Conservation (phyloP, 371 early-diverging fungal genomes). For the Cokeromyces recurvatus region DNA sequence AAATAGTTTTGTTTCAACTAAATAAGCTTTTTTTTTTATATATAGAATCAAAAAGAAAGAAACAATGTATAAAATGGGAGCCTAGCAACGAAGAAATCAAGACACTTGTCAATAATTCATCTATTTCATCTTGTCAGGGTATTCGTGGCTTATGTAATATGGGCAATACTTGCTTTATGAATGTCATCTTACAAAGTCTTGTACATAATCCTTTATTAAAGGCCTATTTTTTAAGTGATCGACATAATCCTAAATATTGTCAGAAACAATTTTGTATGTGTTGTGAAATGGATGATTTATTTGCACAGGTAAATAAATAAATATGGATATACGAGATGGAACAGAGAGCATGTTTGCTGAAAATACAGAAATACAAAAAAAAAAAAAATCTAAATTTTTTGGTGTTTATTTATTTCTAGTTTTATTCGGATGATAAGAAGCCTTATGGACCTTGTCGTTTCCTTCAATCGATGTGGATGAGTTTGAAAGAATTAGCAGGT, state of each 20-base stretch:
- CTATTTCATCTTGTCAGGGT: constrained; percentile 57
- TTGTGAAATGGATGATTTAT: constrained; percentile 86
- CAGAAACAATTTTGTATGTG: constrained; percentile 76
- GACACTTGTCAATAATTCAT: constrained; percentile 42
- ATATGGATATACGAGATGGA: not conserved
- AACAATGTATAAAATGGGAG: constrained; percentile 26
- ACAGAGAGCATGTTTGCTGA: no score
- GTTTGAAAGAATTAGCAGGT: constrained; percentile 81
- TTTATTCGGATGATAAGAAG: constrained; percentile 63
- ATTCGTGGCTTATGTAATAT: constrained; percentile 89
- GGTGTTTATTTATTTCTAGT: no score
- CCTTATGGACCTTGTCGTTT: constrained; percentile 85
- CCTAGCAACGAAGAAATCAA: constrained; percentile 49
- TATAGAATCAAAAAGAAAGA: constrained; percentile 24
- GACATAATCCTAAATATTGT: constrained; percentile 71
- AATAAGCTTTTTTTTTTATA: not conserved
- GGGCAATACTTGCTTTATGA: constrained; percentile 95
- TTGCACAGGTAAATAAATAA: constrained; percentile 58
- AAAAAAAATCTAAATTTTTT: no score
- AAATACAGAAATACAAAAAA: no score
- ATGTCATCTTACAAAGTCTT: constrained; percentile 87
- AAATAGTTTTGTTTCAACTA: not conserved
- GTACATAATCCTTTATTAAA: constrained; percentile 88
- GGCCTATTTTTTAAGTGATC: constrained; percentile 83
- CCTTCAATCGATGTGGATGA: constrained; percentile 86